These are phyloP conservation scores for Pinus albicaulis DNA, from an alignment of 75 land plant species.

Conservation along the genomic window DNA sequence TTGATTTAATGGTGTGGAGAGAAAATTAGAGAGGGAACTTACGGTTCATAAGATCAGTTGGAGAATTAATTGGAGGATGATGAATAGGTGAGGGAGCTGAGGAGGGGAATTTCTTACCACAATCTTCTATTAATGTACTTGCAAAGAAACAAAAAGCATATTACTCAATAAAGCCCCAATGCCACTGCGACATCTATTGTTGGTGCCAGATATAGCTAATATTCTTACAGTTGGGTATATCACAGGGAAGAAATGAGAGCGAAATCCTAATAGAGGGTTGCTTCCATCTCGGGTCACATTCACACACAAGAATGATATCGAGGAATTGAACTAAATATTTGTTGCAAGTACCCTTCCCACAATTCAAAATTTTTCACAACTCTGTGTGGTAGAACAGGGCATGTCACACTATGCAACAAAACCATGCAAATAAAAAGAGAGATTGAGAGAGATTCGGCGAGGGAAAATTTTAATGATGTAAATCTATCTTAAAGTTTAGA, in stretches of 20 bases:
- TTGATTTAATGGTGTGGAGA: too few species aligned
- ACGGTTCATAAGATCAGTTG: slow-evolving; percentile 13
- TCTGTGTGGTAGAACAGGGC: background rate
- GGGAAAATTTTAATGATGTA: too few species aligned
- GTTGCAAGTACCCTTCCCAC: background rate
- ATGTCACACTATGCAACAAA: background rate
- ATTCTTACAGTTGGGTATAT: slow-evolving; percentile 9
- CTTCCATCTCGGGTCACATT: background rate
- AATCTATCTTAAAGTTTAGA: too few species aligned
- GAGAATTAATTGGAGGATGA: background rate
- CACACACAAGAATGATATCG: background rate
- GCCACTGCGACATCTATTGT: background rate
- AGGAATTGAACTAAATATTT: too few species aligned
- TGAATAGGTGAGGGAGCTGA: background rate
- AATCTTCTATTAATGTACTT: slow-evolving; percentile 18
- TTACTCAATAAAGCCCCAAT: too few species aligned
- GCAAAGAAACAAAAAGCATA: background rate
- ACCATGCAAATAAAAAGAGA: background rate
- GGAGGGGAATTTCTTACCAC: background rate
- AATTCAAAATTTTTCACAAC: background rate
- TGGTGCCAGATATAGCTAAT: background rate
- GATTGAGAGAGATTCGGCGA: too few species aligned
- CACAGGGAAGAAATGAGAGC: background rate
- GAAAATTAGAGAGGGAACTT: background rate
- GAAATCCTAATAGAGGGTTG: background rate